Evolutionary conservation across 768 basidiomycete species (phyloP).

Genomic region (Candolleomyces aberdarensis): DNA sequence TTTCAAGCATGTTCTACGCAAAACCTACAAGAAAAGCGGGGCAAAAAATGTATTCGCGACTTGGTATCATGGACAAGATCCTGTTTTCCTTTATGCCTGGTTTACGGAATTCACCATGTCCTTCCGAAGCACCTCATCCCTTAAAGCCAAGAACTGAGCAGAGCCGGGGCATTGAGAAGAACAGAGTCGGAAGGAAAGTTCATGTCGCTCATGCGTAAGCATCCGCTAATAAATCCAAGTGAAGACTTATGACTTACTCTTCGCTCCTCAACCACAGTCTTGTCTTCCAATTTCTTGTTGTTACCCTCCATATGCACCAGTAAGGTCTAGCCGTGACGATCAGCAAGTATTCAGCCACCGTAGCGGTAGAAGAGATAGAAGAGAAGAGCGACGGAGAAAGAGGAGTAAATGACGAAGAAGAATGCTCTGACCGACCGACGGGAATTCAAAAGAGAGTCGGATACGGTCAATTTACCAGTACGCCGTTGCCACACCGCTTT

Average conservation of each 20-base stretch:
- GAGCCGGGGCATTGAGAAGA: not conserved
- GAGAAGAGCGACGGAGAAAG: not conserved
- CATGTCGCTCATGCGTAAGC: too few species aligned
- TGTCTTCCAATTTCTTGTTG: constrained; percentile 46
- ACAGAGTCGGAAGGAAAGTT: not conserved
- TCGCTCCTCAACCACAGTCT: constrained; percentile 53
- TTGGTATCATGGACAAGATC: too few species aligned
- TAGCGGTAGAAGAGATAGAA: constrained; percentile 6
- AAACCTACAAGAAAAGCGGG: too few species aligned
- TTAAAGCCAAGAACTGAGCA: constrained; percentile 15
- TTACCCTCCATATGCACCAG: constrained; percentile 68
- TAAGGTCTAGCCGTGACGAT: constrained; percentile 43
- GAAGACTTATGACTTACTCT: constrained; percentile 31
- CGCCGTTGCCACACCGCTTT: not conserved
- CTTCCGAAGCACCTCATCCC: constrained; percentile 11
- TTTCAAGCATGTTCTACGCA: too few species aligned
- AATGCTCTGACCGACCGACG: not conserved
- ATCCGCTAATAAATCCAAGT: too few species aligned
- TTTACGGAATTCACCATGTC: not conserved
- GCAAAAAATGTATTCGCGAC: too few species aligned
- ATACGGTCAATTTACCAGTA: not conserved
- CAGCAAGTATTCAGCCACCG: constrained; percentile 3
- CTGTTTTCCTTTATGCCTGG: not conserved
- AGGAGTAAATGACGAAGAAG: not conserved
- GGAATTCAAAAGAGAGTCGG: not conserved